Percentiles rank a stretch among this genome's conserved stretches.
Conservation (phyloP, 768 basidiomycete genomes). For the Tulasnella sp. region DNA sequence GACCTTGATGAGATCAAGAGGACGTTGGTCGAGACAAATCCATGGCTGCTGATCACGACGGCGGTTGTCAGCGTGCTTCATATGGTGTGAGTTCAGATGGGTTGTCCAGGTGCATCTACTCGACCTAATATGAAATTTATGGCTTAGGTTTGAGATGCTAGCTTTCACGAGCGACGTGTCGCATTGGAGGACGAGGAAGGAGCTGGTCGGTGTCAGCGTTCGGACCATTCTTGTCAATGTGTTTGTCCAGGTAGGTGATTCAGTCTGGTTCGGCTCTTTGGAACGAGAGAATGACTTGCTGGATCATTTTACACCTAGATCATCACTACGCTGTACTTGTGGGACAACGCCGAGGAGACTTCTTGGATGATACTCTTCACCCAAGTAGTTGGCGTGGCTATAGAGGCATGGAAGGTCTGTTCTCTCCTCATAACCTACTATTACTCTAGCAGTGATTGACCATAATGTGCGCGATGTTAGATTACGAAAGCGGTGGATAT, state of each 20-base stretch:
- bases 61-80: constrained; percentile 80
- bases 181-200: constrained; percentile 91
- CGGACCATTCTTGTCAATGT: constrained; percentile 84
- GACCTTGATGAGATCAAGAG: constrained; percentile 95
- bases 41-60: constrained; percentile 73
- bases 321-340: constrained; percentile 82
- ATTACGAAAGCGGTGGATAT: constrained; percentile 90
- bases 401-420: constrained; percentile 89
- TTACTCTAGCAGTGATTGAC: no score
- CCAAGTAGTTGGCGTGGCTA: constrained; percentile 66
- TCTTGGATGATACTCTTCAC: constrained; percentile 96
- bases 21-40: constrained; percentile 82
- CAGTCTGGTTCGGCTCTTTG: no score
- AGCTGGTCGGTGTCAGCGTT: constrained; percentile 90
- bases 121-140: no score
- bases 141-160: background rate
- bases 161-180: constrained; percentile 93
- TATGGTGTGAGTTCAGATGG: constrained; percentile 48
- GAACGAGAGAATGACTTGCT: background rate
- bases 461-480: no score
- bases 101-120: background rate
- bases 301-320: constrained; percentile 36
- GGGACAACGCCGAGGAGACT: constrained; percentile 91
- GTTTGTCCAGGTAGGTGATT: constrained; percentile 42
- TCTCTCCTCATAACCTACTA: background rate